phyloP scores from a whole-genome alignment of 441 rosid species.

The Corymbia calophylla region DNA sequence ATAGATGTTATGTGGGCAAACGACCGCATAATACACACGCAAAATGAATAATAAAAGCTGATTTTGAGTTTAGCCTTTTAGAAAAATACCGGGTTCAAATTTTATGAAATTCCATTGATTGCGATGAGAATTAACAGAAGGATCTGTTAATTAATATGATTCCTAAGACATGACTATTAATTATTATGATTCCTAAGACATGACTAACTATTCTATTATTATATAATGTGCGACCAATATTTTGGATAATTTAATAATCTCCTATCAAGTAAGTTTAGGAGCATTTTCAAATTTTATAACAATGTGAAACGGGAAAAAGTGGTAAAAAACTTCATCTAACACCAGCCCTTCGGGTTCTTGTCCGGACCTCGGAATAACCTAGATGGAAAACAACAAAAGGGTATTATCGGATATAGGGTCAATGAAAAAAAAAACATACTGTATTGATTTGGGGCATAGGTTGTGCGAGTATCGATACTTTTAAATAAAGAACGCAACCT shows the following conservation, averaged over 20 bases:
- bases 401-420: accelerated
- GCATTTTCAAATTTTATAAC: background rate
- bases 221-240: no score
- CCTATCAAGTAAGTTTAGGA: background rate
- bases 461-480: accelerated
- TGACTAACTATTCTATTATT: background rate
- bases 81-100: background rate
- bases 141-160: background rate
- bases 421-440: no score
- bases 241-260: background rate
- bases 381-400: no score
- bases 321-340: background rate
- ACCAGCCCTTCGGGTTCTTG: background rate
- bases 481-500: no score
- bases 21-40: background rate
- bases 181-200: background rate
- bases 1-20: background rate
- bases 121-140: background rate
- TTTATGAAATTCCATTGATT: background rate
- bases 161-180: background rate
- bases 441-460: accelerated
- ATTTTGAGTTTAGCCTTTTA: background rate
- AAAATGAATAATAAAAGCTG: background rate
- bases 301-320: accelerated
- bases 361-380: accelerated